These are phyloP conservation scores for Chlamydomonas schloesseri DNA, from an alignment of 139 green algal species.

Conservation along the genomic window DNA sequence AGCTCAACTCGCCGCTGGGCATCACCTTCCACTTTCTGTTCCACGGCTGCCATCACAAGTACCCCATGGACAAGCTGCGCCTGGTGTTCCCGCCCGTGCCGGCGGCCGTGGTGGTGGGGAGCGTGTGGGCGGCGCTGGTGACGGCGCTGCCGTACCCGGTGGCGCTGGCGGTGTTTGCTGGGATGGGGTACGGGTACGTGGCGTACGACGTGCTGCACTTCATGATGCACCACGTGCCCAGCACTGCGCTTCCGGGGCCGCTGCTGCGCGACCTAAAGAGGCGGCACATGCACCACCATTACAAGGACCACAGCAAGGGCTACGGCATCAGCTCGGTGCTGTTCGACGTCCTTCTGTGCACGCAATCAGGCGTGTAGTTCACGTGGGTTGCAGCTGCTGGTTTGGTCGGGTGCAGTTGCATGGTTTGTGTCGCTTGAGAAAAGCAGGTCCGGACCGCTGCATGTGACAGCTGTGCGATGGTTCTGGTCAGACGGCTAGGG, in stretches of 20 bases:
- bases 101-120: constrained; percentile 56
- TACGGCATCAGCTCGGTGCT: constrained; percentile 88
- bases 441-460: too few relatives aligned
- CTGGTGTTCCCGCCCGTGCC: constrained; percentile 95
- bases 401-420: too few relatives aligned
- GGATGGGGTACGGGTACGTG: constrained; percentile 90
- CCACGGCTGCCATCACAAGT: constrained; percentile 98
- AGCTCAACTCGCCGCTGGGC: constrained; percentile 58
- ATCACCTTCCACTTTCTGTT: constrained; percentile 95
- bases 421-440: too few relatives aligned
- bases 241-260: not conserved
- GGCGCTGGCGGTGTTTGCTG: constrained; percentile 71
- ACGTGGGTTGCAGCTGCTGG: too few relatives aligned
- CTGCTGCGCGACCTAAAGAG: constrained; percentile 61
- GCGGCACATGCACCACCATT: constrained; percentile 90
- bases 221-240: constrained; percentile 69
- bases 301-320: constrained; percentile 58
- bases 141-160: constrained; percentile 35
- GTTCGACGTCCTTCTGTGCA: constrained; percentile 84
- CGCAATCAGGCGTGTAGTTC: constrained; percentile 18
- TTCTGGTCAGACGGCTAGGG: too few relatives aligned
- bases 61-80: constrained; percentile 84
- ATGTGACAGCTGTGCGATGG: too few relatives aligned
- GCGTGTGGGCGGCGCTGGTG: constrained; percentile 57
- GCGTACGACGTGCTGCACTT: constrained; percentile 94